A percentile compares a stretch with the other conserved stretches of the same genome.
These are phyloP conservation scores for Suillus ampliporus DNA, from an alignment of 768 basidiomycete genomes.

Conservation along the genomic window DNA sequence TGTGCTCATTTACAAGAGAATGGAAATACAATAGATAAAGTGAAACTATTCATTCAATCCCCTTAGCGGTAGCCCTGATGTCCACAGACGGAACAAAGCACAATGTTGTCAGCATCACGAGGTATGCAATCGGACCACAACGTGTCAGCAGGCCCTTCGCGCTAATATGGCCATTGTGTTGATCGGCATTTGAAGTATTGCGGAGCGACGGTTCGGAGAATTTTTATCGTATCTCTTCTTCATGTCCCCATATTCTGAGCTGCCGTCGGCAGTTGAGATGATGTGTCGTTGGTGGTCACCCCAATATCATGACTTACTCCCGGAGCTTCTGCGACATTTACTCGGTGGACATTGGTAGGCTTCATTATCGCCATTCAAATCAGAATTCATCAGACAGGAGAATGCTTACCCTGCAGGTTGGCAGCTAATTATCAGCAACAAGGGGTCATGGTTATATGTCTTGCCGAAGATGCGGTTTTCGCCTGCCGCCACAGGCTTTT, in stretches of 20 bases:
- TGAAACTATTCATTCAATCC: neutral
- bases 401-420: conserved; percentile 8
- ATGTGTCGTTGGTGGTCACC: neutral
- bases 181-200: neutral
- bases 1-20: neutral
- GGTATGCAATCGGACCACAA: neutral
- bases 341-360: neutral
- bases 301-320: neutral
- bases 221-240: neutral
- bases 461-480: conserved; percentile 4
- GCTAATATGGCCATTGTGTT: neutral
- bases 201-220: neutral
- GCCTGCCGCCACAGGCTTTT: neutral
- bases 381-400: conserved; percentile 2
- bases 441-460: neutral
- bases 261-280: neutral
- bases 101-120: neutral
- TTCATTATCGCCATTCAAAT: conserved; percentile 1
- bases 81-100: conserved; percentile 1
- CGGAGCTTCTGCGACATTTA: conserved; percentile 1
- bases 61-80: neutral
- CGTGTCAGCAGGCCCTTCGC: neutral
- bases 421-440: conserved; percentile 3
- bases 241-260: neutral
- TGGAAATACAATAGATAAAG: neutral